Base-by-base conservation (phyloP, 192 early-diverging fungal species). In the Obelidium mucronatum region DNA sequence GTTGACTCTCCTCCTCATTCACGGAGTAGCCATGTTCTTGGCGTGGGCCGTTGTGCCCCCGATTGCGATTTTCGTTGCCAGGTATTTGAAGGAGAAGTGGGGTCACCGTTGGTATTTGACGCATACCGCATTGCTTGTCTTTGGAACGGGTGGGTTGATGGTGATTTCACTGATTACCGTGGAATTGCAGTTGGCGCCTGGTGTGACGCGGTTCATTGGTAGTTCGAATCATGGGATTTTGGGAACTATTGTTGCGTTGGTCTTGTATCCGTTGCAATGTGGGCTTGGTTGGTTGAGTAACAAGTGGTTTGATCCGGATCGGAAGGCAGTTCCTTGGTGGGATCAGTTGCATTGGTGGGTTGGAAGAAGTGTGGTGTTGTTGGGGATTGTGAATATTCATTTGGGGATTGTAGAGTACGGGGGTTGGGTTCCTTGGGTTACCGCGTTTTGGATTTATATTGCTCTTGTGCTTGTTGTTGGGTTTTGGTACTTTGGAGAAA, bases 311-410 rank as follows among this genome's bases (percentile, higher is more conserved):
- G 35, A 30, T 22, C 68, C 77, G 0, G 34, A 73, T 11, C 78
- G 87, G 0, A 51, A 5, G 11, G 15, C 48, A 13, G 53, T 86
- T n/a, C 85, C 87, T 3, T 81, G 77, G 78, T 82, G 77, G 76
- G 85, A 88, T 65, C 65, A 78, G 42, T 28, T 81, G 35, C 87
- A 88, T 79, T 81, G 80, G 80, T 85, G 82, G 81, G 19, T 83
- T 17, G 87, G 87, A 3, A 73, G 87, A 3, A 13, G 55, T 24
- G 19, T 83, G 40, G 52, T 73, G 28, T 61, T 88, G 68, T 22
- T 78, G 61, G 84, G 74, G n/a, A 6, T 84, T 22, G 53, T 82
- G 74, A 86, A 82, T 69, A 34, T 82, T 2, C 75, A 66, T 39
- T 40, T 84, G 11, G 87, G 87, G 1, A 19, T 68, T 13, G 40